Percentiles rank a stretch among this genome's conserved stretches.
phyloP scores from a whole-genome alignment of 106 monocot genomes.

The Allium sativum region DNA sequence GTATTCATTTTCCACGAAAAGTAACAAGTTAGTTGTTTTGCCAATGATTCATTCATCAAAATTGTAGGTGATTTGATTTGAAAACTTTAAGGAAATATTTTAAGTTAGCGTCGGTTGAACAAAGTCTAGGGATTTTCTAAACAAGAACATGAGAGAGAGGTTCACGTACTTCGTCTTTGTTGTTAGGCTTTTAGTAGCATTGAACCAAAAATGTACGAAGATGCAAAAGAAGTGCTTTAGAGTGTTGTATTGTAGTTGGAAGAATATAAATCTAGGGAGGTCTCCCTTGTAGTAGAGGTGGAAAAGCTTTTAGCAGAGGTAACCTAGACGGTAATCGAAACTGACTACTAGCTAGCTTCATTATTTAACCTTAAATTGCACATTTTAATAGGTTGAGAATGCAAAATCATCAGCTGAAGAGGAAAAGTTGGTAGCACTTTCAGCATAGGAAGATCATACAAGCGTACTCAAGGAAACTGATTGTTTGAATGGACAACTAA shows the following conservation, averaged over 20 bases:
- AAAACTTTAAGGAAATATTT: too few relatives aligned
- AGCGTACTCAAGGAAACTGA: constrained; percentile 32
- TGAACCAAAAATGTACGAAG: constrained; percentile 38
- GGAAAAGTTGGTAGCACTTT: constrained; percentile 27
- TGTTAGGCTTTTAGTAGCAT: too few relatives aligned
- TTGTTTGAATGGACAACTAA: constrained; percentile 27
- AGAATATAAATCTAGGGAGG: constrained; percentile 37
- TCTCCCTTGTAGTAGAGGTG: constrained; percentile 18
- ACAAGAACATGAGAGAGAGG: too few relatives aligned
- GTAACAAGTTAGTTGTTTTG: too few relatives aligned
- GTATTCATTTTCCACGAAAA: too few relatives aligned
- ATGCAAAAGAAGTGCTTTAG: constrained; percentile 50
- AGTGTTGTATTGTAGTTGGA: constrained; percentile 31
- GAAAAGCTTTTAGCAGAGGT: constrained; percentile 39
- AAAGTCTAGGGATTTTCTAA: too few relatives aligned
- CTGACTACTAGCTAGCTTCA: not conserved
- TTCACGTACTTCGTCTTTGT: too few relatives aligned
- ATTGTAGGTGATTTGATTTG: too few relatives aligned
- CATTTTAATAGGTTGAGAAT: constrained; percentile 42
- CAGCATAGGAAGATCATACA: constrained; percentile 30
- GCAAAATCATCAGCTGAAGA: constrained; percentile 31
- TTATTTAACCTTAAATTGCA: constrained; percentile 1
- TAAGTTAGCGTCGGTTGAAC: too few relatives aligned
- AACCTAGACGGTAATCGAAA: constrained; percentile 22
- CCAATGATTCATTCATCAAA: too few relatives aligned